Evolutionary conservation across 108 stramenopile genomes (phyloP), one percentile per base, ranked within the genome.

Genomic region (Stephanodiscus minutulus): DNA sequence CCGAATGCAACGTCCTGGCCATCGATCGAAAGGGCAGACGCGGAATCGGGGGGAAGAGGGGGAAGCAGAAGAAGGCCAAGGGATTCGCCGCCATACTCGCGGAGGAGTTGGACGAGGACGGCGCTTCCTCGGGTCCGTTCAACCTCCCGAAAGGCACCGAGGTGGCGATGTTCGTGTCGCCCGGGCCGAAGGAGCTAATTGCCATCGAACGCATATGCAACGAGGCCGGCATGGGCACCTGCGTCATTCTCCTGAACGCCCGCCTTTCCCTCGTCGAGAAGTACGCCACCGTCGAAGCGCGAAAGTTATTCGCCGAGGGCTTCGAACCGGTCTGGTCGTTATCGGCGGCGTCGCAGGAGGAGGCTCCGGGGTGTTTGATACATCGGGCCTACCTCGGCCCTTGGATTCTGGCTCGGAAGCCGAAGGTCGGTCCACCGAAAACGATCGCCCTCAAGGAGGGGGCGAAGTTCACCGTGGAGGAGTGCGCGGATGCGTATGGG

Each of bases 31-130:
- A 83, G 49, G 82, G 77, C 36, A 78, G 74, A 52, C 79, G 81
- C 17, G 75, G 65, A 15, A 56, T 79, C 29, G 70, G 58, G 28
- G 73, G 58, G 28, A 77, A 61, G 27, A 65, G 75, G 57, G 77
- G 66, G 4, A 78, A 69, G 24, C 67, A 79, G 31, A 79, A 74
- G 48, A 90, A 82, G 64, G 66, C 87, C 29, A 76, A 66, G 75
- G 92, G 92, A 37, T 94, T 94, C 81, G 92, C 92, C n/a, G 82
- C 88, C 25, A 91, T 90, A 60, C 49, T 94, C 58, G 86, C 82
- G 44, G 86, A 76, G 12, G 92, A 94, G 57, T 37, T 94, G 64
- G 78, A 72, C 12, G 85, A 83, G 55, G 75, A 76, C 25, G 31
- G 47, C 56, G 17, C 20, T 5, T 68, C 25, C 24, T 70, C 75